Evolutionary conservation across 768 basidiomycete genomes (phyloP).

Genomic region (Goffeauzyma gilvescens): DNA sequence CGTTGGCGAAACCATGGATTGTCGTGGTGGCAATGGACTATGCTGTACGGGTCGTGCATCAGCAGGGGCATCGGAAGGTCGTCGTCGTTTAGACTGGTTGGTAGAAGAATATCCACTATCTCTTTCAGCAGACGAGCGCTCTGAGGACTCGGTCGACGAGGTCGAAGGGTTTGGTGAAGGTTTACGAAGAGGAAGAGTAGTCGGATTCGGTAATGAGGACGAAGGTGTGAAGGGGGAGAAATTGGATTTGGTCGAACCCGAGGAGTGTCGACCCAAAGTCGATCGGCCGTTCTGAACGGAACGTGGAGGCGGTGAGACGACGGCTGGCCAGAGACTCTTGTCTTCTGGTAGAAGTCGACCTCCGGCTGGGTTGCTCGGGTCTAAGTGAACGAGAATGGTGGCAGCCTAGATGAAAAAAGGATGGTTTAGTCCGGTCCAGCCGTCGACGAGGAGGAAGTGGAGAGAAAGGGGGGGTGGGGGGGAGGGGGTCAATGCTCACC

Average conservation of each 20-base stretch:
- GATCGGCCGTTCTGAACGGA: conserved; percentile 9
- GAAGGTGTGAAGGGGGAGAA: conserved; percentile 16
- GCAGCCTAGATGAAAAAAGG: conserved; percentile 45
- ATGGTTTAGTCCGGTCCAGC: background rate
- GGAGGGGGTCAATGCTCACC: conserved; percentile 34
- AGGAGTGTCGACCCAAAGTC: conserved; percentile 2
- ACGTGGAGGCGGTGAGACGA: conserved; percentile 5
- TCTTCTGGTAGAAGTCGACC: conserved; percentile 77
- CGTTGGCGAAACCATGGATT: conserved; percentile 1
- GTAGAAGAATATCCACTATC: conserved; percentile 8
- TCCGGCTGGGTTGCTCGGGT: conserved; percentile 40
- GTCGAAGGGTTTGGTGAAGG: conserved; percentile 7
- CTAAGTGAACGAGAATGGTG: conserved; percentile 76
- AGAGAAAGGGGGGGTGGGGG: conserved; percentile 6
- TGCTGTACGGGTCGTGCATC: background rate
- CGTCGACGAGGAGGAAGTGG: background rate
- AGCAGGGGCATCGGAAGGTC: background rate
- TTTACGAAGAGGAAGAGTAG: conserved; percentile 2
- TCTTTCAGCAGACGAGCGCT: conserved; percentile 4
- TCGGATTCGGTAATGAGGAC: conserved; percentile 10
- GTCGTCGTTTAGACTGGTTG: background rate
- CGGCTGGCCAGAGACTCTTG: conserved; percentile 65
- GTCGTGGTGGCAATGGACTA: background rate
- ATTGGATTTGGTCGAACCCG: background rate
- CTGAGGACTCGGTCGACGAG: conserved; percentile 9